Conservation (phyloP, 1,284 basidiomycete genomes). For the Ustanciosporium gigantosporum region DNA sequence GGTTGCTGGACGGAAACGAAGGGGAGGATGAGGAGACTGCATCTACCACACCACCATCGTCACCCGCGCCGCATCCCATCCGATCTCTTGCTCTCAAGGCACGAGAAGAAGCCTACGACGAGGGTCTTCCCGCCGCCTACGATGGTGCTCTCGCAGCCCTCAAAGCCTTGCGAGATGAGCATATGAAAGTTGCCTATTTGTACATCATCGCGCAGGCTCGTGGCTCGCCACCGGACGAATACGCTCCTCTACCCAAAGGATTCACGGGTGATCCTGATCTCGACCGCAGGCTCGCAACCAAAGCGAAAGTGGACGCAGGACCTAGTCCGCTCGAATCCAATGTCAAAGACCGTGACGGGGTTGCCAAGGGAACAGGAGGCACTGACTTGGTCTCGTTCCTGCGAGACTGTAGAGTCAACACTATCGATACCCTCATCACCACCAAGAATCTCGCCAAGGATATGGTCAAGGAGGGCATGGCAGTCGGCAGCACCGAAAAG, state of each 20-base stretch:
- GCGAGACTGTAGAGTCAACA: conserved; percentile 51
- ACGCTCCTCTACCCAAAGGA: conserved; percentile 32
- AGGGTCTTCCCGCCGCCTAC: conserved; percentile 64
- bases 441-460: conserved; percentile 8
- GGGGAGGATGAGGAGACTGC: neutral
- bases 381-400: conserved; percentile 55
- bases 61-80: conserved; percentile 32
- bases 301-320: conserved; percentile 10
- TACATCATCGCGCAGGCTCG: conserved; percentile 67
- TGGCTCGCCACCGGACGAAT: conserved; percentile 38
- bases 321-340: conserved; percentile 24
- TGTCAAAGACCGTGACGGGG: conserved; percentile 17
- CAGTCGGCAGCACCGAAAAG: neutral
- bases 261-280: conserved; percentile 28
- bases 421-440: conserved; percentile 44
- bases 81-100: conserved; percentile 43
- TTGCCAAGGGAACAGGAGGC: conserved; percentile 53
- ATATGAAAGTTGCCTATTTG: conserved; percentile 80
- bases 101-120: conserved; percentile 23
- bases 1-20: neutral
- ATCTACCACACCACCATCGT: neutral
- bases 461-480: neutral
- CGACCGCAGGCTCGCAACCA: conserved; percentile 11
- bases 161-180: conserved; percentile 80
- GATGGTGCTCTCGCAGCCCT: conserved; percentile 74